Conservation (phyloP, 2,329 filamentous ascomycete genomes). For the Aureobasidium pullulans region DNA sequence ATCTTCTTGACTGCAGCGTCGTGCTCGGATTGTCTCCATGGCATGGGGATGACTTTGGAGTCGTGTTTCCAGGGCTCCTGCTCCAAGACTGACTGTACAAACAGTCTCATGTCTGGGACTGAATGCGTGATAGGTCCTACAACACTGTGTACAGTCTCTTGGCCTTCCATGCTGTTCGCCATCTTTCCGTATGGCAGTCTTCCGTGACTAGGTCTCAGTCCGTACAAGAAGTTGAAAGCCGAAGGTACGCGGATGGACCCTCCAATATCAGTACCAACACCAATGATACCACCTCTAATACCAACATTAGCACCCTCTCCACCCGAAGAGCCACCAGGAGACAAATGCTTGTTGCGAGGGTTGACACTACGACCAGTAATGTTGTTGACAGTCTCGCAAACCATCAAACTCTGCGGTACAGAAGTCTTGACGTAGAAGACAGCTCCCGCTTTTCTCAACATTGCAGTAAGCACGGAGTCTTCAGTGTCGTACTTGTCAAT, state of each 20-base stretch:
- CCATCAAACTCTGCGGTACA: conserved; percentile 50
- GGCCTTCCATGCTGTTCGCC: conserved; percentile 36
- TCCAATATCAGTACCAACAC: conserved; percentile 49
- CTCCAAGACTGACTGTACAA: conserved; percentile 45
- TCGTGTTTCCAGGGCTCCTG: conserved; percentile 51
- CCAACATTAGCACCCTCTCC: conserved; percentile 51
- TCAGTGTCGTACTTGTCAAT: conserved; percentile 50
- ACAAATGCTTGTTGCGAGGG: conserved; percentile 45
- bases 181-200: conserved; percentile 38
- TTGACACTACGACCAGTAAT: conserved; percentile 48
- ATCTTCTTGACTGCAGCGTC: background rate
- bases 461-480: conserved; percentile 51
- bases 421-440: conserved; percentile 49
- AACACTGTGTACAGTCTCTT: conserved; percentile 41
- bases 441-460: conserved; percentile 47
- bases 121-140: conserved; percentile 50
- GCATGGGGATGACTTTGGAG: conserved; percentile 50
- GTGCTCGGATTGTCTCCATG: conserved; percentile 38
- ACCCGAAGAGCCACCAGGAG: conserved; percentile 47
- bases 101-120: conserved; percentile 46
- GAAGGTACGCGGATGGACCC: conserved; percentile 43
- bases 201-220: conserved; percentile 36
- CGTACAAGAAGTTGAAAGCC: conserved; percentile 41
- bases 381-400: conserved; percentile 45
- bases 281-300: conserved; percentile 45